Evolutionary conservation across 306 rosid species (phyloP).

Genomic region (Erythrophleum fordii): DNA sequence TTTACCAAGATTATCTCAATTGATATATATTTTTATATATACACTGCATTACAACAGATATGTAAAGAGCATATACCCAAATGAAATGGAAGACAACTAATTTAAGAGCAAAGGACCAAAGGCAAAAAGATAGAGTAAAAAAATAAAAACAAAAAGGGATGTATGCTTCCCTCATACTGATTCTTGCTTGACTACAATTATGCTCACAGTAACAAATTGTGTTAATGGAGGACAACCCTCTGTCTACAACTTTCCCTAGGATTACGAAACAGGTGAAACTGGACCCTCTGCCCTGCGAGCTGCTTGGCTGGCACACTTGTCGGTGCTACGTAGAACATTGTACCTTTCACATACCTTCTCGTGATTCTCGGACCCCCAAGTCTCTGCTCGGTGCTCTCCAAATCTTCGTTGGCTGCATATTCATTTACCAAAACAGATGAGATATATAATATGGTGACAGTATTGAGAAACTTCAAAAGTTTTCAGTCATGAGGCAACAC

Average conservation of each 20-base stretch:
- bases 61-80: slow-evolving; percentile 60
- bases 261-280: slow-evolving; percentile 58
- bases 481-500: neutral
- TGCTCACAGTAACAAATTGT: slow-evolving; percentile 51
- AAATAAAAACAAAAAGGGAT: slow-evolving; percentile 19
- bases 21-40: slow-evolving; percentile 53
- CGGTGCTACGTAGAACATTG: slow-evolving; percentile 72
- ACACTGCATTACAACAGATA: slow-evolving; percentile 72
- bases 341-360: slow-evolving; percentile 86
- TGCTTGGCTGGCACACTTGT: slow-evolving; percentile 68
- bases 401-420: slow-evolving; percentile 93
- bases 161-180: slow-evolving; percentile 42
- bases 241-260: slow-evolving; percentile 50
- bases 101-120: slow-evolving; percentile 27
- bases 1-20: slow-evolving; percentile 49
- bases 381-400: slow-evolving; percentile 98
- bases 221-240: slow-evolving; percentile 50
- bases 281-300: slow-evolving; percentile 56
- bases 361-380: slow-evolving; percentile 97
- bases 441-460: neutral
- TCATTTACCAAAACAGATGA: slow-evolving; percentile 31
- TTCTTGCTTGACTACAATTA: slow-evolving; percentile 42
- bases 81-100: slow-evolving; percentile 55
- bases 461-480: neutral
- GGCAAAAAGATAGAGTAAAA: neutral